Conservation (phyloP, 1,284 basidiomycete species). For the Sanghuangporus weigelae region DNA sequence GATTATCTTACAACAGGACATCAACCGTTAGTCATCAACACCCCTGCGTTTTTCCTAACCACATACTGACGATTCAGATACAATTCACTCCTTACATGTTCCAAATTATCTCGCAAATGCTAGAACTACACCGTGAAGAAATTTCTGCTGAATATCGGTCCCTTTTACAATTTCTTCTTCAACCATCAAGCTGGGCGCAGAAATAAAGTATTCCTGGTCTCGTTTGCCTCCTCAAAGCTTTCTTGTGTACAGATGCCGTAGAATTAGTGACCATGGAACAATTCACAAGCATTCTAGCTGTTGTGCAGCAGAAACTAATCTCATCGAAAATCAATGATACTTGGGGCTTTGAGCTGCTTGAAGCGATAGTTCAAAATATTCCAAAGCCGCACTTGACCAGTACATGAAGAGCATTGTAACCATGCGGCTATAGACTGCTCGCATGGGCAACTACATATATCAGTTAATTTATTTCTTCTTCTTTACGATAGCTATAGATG, state of each 20-base stretch:
- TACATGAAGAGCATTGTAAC: constrained; percentile 80
- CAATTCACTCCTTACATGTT: constrained; percentile 99
- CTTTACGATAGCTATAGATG: no score
- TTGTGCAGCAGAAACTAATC: no score
- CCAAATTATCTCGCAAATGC: no score
- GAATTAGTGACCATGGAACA: constrained; percentile 77
- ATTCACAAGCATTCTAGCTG: constrained; percentile 73
- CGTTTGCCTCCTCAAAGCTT: constrained; percentile 84
- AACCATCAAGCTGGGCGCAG: constrained; percentile 87
- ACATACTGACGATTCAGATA: no score
- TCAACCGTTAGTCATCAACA: no score
- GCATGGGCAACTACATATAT: no score
- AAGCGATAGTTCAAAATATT: constrained; percentile 70
- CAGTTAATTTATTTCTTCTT: no score
- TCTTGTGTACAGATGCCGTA: constrained; percentile 66
- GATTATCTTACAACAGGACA: no score
- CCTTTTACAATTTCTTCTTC: constrained; percentile 81
- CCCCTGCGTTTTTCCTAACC: no score
- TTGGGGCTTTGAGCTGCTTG: constrained; percentile 91
- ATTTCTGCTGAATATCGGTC: constrained; percentile 78
- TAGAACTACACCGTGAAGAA: constrained; percentile 56
- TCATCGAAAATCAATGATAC: constrained; percentile 85
- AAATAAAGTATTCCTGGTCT: no score
- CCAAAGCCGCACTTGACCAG: constrained; percentile 64
- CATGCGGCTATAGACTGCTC: no score